Percentiles rank a stretch among this genome's conserved stretches.
Evolutionary conservation across 805 yeast species (phyloP).

Genomic region (Scheffersomyces amazonensis): DNA sequence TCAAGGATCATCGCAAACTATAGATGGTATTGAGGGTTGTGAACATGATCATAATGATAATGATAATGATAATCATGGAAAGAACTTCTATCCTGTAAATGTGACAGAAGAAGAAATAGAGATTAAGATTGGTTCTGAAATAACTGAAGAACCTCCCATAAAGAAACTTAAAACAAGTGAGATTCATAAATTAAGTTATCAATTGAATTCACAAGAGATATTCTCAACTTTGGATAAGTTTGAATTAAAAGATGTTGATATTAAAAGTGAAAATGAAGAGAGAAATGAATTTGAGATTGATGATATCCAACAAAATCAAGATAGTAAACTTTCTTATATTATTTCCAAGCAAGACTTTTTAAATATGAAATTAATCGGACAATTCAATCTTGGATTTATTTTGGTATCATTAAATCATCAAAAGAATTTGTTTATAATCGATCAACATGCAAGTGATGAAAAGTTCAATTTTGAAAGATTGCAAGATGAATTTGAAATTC

Average conservation of each 20-base stretch:
- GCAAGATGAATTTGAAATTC: slow-evolving; percentile 50
- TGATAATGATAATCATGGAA: slow-evolving; percentile 8
- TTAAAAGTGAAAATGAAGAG: neutral
- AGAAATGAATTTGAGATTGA: slow-evolving; percentile 18
- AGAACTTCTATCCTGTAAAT: slow-evolving; percentile 8
- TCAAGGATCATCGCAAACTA: neutral
- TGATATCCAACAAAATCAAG: slow-evolving; percentile 52
- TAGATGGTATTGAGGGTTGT: neutral
- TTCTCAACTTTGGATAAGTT: neutral
- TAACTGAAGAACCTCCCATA: slow-evolving; percentile 4
- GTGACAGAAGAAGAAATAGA: neutral
- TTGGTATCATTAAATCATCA: slow-evolving; percentile 52
- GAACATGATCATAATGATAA: neutral
- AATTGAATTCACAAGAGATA: neutral
- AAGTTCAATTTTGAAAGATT: slow-evolving; percentile 80
- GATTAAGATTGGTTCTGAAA: slow-evolving; percentile 4
- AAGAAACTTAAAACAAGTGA: slow-evolving; percentile 4
- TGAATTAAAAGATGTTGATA: neutral
- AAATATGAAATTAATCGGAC: slow-evolving; percentile 82
- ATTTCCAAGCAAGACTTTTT: slow-evolving; percentile 72
- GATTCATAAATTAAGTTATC: neutral
- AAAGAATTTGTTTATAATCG: slow-evolving; percentile 72
- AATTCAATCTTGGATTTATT: slow-evolving; percentile 94
- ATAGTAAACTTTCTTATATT: slow-evolving; percentile 53
- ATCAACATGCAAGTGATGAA: slow-evolving; percentile 98